Conservation (phyloP, 2,329 filamentous ascomycete species). For the Pyricularia sp. region DNA sequence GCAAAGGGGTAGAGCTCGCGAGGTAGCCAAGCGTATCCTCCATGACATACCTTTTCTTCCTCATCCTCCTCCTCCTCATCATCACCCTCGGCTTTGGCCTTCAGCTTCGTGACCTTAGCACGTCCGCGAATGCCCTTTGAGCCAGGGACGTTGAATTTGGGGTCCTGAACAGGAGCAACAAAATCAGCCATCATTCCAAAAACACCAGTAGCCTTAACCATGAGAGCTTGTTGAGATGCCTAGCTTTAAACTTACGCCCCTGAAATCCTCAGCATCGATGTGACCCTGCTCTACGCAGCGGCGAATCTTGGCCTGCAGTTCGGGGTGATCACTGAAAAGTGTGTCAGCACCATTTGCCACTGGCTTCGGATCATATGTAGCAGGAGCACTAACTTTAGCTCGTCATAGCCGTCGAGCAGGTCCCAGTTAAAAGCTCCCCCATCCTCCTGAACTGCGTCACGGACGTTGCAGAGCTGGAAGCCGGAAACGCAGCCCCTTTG, state of each 20-base stretch:
- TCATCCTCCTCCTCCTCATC: conserved; percentile 22
- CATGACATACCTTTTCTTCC: conserved; percentile 9
- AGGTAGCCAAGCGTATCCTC: not conserved
- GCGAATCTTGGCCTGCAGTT: conserved; percentile 64
- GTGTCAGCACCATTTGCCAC: not conserved
- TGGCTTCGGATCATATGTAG: not conserved
- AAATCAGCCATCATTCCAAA: not conserved
- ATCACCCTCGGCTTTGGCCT: conserved; percentile 19
- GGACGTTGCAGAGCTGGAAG: conserved; percentile 56
- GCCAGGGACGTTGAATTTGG: conserved; percentile 63
- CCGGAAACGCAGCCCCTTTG: conserved; percentile 83
- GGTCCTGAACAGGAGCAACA: conserved; percentile 44
- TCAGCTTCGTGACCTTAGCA: conserved; percentile 19
- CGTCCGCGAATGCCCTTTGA: conserved; percentile 51
- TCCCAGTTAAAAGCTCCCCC: conserved; percentile 49
- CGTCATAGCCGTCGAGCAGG: conserved; percentile 72
- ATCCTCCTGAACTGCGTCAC: conserved; percentile 39
- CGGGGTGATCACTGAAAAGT: conserved; percentile 34
- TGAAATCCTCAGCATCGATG: conserved; percentile 80
- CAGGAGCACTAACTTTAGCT: conserved; percentile 40
- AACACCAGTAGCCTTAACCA: not conserved
- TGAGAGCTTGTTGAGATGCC: conserved; percentile 3
- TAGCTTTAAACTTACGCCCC: conserved; percentile 53
- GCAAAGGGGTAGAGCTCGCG: not conserved
- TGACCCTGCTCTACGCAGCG: conserved; percentile 67